Evolutionary conservation across 2,329 filamentous ascomycete species (phyloP), one percentile per base, ranked within the genome.

Genomic region (Fusarium foetens): DNA sequence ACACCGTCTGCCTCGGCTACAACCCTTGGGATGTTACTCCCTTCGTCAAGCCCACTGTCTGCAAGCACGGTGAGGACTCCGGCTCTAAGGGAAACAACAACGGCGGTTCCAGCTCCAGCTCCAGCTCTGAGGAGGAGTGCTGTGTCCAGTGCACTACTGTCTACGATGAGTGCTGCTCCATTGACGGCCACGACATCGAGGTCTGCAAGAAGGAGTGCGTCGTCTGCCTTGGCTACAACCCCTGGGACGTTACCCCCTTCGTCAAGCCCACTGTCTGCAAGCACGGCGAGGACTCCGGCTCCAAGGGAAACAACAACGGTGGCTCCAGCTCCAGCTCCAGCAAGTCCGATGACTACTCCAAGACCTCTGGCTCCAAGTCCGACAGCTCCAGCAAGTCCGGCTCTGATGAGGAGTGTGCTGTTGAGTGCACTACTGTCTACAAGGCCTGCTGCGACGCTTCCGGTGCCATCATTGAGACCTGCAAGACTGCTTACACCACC

Each of bases 231-330:
- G 69, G 69, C 29, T 72, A 72, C 46, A 72, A 49, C 58, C 69
- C 69, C 27, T 72, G 57, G 41, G 68, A 69, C 0, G 25, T 58
- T 11, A 17, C 31, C 8, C 64, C 69, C 17, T 72, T 46, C 45
- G 69, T 70, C 27, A 71, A 66, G 55, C 69, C 69, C 5, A 69
- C 69, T 48, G 59, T 72, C 42, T 72, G 69, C 69, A 68, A 72
- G 52, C 59, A 72, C 51, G 68, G 66, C 5, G 65, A 59, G 9
- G 35, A 43, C 36, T 38, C 21, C 1, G 41, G 25, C 3, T 45
- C 46, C 33, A 58, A 58, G 27, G 38, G 46, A 6, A 42, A 49
- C 52, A 54, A 41, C 49, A 36, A 59, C 29, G 43, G 39, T 11
- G 29, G 23, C n/a, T 31, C 39, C 23, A 38, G 31, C 64, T 23